phyloP scores from a whole-genome alignment of 495 filamentous ascomycete genomes.

The Aspergillus asperescens region DNA sequence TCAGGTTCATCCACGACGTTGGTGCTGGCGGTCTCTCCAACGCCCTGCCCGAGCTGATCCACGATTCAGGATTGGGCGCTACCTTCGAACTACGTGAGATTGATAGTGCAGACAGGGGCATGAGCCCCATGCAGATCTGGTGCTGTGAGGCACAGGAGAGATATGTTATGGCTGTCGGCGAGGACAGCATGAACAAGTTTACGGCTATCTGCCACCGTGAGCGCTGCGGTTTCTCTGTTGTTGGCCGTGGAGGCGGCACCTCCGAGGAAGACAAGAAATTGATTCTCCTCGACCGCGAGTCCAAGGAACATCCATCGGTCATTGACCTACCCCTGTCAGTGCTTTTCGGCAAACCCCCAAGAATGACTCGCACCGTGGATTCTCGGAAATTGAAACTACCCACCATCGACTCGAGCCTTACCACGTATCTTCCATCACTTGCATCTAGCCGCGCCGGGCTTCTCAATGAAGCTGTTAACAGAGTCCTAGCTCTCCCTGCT shows the following conservation, averaged over 20 bases:
- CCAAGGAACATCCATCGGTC: conserved; percentile 65
- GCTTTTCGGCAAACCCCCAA: conserved; percentile 86
- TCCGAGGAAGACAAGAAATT: conserved; percentile 63
- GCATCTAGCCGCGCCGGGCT: conserved; percentile 52
- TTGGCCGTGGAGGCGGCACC: conserved; percentile 65
- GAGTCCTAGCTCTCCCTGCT: conserved; percentile 77
- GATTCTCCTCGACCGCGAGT: conserved; percentile 76
- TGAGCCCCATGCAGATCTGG: conserved; percentile 96
- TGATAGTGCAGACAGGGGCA: conserved; percentile 79
- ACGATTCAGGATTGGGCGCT: conserved; percentile 83
- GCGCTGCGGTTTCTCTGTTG: conserved; percentile 89
- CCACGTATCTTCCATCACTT: conserved; percentile 56
- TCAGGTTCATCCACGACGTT: conserved; percentile 94
- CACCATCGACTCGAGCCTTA: conserved; percentile 64
- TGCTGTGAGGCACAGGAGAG: conserved; percentile 95
- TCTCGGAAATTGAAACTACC: conserved; percentile 65
- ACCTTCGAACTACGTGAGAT: conserved; percentile 88
- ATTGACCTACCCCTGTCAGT: conserved; percentile 90
- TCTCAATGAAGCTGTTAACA: conserved; percentile 66
- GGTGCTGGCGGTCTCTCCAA: conserved; percentile 94
- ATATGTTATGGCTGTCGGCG: conserved; percentile 81
- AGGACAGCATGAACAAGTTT: conserved; percentile 75
- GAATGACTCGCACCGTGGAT: conserved; percentile 72
- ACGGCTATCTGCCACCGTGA: conserved; percentile 78
- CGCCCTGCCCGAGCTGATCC: conserved; percentile 84